Percentiles rank a stretch among this genome's conserved stretches.
Conservation (phyloP, 768 basidiomycete genomes). For the Lentinula lateritia region DNA sequence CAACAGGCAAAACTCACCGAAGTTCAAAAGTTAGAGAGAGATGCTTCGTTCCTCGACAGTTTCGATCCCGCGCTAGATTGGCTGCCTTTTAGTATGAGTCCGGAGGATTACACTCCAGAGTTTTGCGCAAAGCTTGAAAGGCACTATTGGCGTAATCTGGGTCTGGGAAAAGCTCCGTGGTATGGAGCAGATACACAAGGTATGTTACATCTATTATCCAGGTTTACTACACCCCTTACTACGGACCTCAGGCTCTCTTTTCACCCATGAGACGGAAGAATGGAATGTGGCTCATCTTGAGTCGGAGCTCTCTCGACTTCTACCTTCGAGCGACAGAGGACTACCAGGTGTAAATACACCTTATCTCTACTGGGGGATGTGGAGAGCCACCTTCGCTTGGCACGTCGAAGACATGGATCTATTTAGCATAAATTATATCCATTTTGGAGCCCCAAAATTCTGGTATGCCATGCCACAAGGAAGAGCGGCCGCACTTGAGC, state of each 20-base stretch:
- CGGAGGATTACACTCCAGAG: conserved; percentile 81
- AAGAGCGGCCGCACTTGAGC: conserved; percentile 76
- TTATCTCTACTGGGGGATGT: conserved; percentile 99
- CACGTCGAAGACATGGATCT: conserved; percentile 99
- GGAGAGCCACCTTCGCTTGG: conserved; percentile 98
- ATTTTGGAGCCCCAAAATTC: conserved; percentile 95
- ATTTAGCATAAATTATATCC: conserved; percentile 98
- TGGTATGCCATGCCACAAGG: conserved; percentile 97
- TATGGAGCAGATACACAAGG: conserved; percentile 97
- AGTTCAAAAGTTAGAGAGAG: conserved; percentile 44
- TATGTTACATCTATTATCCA: conserved; percentile 24
- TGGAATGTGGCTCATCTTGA: conserved; percentile 93
- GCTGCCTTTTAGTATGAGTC: conserved; percentile 69
- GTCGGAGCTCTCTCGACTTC: conserved; percentile 77
- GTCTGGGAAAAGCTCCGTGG: conserved; percentile 88
- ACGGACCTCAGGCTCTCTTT: conserved; percentile 48
- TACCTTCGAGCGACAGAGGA: conserved; percentile 60
- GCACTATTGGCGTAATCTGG: conserved; percentile 88
- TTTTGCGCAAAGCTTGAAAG: conserved; percentile 86
- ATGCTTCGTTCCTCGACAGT: conserved; percentile 53
- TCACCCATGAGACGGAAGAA: conserved; percentile 66
- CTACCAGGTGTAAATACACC: conserved; percentile 96
- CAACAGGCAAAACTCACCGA: conserved; percentile 38
- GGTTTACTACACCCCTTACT: background rate
- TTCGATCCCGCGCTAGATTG: conserved; percentile 75